Conservation (phyloP, 2,329 filamentous ascomycete genomes). For the Penicillium sp. region DNA sequence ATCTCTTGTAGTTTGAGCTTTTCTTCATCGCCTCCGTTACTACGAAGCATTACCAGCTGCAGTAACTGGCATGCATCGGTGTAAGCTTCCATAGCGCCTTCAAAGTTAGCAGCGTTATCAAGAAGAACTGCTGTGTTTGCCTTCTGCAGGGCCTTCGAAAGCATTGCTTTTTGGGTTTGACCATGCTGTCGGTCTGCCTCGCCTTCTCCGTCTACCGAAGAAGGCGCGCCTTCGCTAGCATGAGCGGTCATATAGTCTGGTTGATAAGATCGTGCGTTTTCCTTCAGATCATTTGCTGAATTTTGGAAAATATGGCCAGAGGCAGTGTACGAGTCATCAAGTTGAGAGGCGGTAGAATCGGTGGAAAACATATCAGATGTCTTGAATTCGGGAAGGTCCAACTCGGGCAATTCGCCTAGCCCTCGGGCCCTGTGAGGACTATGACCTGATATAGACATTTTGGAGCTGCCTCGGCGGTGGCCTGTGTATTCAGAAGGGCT, state of each 20-base stretch:
- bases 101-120: constrained; percentile 93
- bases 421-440: constrained; percentile 14
- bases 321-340: constrained; percentile 27
- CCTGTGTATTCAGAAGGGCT: constrained; percentile 23
- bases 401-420: constrained; percentile 16
- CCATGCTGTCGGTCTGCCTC: constrained; percentile 39
- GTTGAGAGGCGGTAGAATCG: constrained; percentile 11
- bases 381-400: constrained; percentile 19
- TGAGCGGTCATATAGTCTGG: constrained; percentile 16
- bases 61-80: constrained; percentile 84
- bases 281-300: constrained; percentile 8
- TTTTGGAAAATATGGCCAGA: constrained; percentile 18
- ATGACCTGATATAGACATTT: constrained; percentile 21
- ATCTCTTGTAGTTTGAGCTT: constrained; percentile 84
- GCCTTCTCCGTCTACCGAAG: constrained; percentile 24
- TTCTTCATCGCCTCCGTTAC: constrained; percentile 79
- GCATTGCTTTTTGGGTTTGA: constrained; percentile 89
- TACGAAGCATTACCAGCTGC: constrained; percentile 82
- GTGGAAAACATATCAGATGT: constrained; percentile 19
- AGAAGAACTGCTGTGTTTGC: constrained; percentile 93
- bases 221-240: constrained; percentile 26
- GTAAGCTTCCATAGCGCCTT: constrained; percentile 87
- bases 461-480: constrained; percentile 26
- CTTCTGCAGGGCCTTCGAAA: constrained; percentile 92
- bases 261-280: constrained; percentile 12